phyloP scores from a whole-genome alignment of 2,329 filamentous ascomycete genomes.

The Lecanicillium sp. region DNA sequence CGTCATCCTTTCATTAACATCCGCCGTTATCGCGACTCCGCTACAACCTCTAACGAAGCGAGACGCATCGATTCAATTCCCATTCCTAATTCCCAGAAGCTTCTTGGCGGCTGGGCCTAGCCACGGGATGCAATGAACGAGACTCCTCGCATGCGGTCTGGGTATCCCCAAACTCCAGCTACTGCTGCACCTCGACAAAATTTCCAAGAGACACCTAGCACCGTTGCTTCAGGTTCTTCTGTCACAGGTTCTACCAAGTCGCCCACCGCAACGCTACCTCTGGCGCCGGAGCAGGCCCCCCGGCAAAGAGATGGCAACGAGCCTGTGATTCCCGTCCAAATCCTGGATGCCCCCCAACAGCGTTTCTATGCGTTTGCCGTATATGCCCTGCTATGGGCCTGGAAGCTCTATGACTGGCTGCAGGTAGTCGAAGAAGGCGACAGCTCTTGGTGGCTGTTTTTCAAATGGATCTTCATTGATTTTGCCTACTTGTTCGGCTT shows the following conservation, averaged over 20 bases:
- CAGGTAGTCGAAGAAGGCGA: conserved; percentile 71
- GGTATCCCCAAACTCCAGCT: conserved; percentile 68
- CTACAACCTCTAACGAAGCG: not conserved
- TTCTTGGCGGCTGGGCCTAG: conserved; percentile 12
- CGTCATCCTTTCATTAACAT: not conserved
- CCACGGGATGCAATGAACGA: conserved; percentile 66
- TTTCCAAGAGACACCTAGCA: conserved; percentile 23
- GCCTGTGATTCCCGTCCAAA: conserved; percentile 70
- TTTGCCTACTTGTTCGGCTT: conserved; percentile 79
- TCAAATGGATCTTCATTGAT: conserved; percentile 91
- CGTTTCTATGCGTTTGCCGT: conserved; percentile 78
- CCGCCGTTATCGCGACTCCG: not conserved
- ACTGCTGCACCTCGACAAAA: conserved; percentile 30
- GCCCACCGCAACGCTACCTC: conserved; percentile 28
- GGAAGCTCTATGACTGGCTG: conserved; percentile 82
- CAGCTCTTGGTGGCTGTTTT: conserved; percentile 80
- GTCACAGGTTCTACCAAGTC: conserved; percentile 20
- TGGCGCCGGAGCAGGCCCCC: conserved; percentile 35
- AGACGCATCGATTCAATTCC: conserved; percentile 3
- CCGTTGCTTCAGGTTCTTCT: conserved; percentile 19
- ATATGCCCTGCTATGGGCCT: conserved; percentile 68
- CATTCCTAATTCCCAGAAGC: conserved; percentile 10
- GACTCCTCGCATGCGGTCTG: conserved; percentile 75
- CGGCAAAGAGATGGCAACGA: conserved; percentile 20
- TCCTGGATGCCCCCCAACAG: conserved; percentile 86